Evolutionary conservation across 306 rosid species (phyloP).

Genomic region (Mimosa pudica): DNA sequence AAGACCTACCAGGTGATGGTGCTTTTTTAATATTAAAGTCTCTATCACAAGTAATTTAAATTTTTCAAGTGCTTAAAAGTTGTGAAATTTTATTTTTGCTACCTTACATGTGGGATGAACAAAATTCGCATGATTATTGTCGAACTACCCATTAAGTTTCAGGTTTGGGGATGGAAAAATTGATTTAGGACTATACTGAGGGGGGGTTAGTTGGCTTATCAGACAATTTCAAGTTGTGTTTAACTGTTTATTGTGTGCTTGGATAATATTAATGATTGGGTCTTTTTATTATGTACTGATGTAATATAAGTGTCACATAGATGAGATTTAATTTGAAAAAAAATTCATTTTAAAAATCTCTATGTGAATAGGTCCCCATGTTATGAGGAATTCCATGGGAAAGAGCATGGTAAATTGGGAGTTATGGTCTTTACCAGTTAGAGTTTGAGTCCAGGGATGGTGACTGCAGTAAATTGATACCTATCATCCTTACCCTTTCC

Average conservation of each 20-base stretch:
- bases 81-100: neutral
- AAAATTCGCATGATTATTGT: neutral
- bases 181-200: neutral
- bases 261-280: neutral
- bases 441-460: neutral
- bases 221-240: neutral
- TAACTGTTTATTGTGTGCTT: neutral
- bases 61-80: neutral
- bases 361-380: neutral
- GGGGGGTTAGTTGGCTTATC: neutral
- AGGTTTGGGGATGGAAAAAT: neutral
- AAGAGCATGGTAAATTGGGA: neutral
- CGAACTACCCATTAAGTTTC: neutral
- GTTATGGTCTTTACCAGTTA: neutral
- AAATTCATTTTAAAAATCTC: neutral
- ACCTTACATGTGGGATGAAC: neutral
- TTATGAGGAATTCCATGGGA: neutral
- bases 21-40: conserved; percentile 8
- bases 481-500: neutral
- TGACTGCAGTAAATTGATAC: neutral
- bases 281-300: neutral
- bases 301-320: neutral
- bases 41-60: neutral
- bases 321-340: neutral
- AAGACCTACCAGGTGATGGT: neutral